Evolutionary conservation across 2,329 filamentous ascomycete genomes (phyloP).

Genomic region (Cladophialophora exuberans): DNA sequence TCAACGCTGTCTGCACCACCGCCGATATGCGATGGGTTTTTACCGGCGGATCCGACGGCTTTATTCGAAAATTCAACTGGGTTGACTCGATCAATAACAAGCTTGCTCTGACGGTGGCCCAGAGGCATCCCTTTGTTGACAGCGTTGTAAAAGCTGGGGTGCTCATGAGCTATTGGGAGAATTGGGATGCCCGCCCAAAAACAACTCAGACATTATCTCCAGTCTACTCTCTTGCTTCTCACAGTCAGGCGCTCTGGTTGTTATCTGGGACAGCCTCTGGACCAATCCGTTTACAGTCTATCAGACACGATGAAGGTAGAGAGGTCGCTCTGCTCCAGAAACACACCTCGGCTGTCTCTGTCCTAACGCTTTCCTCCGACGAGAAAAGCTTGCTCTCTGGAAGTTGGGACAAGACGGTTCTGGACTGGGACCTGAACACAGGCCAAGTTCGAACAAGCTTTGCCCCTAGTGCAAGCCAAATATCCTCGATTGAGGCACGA

Average conservation of each 20-base stretch:
- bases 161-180: conserved; percentile 97
- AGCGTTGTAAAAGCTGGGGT: conserved; percentile 95
- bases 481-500: conserved; percentile 83
- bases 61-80: conserved; percentile 96
- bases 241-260: conserved; percentile 88
- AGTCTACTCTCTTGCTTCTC: conserved; percentile 90
- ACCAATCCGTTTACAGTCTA: conserved; percentile 88
- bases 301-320: conserved; percentile 92
- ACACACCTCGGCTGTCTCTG: conserved; percentile 90
- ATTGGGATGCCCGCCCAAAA: conserved; percentile 70
- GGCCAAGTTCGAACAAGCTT: conserved; percentile 77
- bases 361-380: conserved; percentile 78
- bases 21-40: conserved; percentile 95
- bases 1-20: conserved; percentile 89
- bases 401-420: conserved; percentile 92
- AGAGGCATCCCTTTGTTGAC: conserved; percentile 95
- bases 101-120: conserved; percentile 88
- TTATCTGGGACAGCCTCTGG: conserved; percentile 89
- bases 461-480: conserved; percentile 76
- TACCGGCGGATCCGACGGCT: conserved; percentile 90
- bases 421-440: conserved; percentile 93
- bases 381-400: conserved; percentile 87
- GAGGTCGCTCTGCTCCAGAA: conserved; percentile 78
- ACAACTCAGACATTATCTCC: conserved; percentile 59
- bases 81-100: conserved; percentile 94